A percentile compares a stretch with the other conserved stretches of the same genome.
Conservation (phyloP, 495 filamentous ascomycete species). For the Neurospora cerealis region DNA sequence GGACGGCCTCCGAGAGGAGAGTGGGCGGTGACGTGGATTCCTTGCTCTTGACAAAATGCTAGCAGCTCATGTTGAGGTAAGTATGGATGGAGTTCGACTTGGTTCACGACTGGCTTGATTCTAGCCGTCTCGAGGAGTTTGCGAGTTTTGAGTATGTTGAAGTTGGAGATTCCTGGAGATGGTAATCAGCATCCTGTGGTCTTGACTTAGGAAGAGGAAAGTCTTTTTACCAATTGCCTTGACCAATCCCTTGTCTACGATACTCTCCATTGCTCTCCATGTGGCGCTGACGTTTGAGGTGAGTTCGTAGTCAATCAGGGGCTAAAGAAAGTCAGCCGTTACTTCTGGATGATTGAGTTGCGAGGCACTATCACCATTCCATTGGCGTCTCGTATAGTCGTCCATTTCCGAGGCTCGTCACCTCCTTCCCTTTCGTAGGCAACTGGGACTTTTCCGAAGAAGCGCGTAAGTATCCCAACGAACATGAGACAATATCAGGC, state of each 20-base stretch:
- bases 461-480: neutral
- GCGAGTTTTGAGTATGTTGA: slow-evolving; percentile 24
- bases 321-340: neutral
- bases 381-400: slow-evolving; percentile 26
- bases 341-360: neutral
- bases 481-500: neutral
- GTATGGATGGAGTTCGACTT: slow-evolving; percentile 32
- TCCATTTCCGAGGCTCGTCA: slow-evolving; percentile 12
- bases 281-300: slow-evolving; percentile 21
- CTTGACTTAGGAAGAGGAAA: neutral
- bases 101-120: slow-evolving; percentile 28
- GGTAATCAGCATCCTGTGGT: neutral
- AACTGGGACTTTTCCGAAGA: slow-evolving; percentile 18
- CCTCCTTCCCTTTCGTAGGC: slow-evolving; percentile 22
- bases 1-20: slow-evolving; percentile 44
- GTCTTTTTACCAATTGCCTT: slow-evolving; percentile 22
- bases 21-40: slow-evolving; percentile 58
- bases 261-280: slow-evolving; percentile 29
- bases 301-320: slow-evolving; percentile 23
- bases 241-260: slow-evolving; percentile 22
- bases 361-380: slow-evolving; percentile 12
- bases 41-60: slow-evolving; percentile 38
- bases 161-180: slow-evolving; percentile 27
- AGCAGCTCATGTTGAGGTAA: slow-evolving; percentile 40
- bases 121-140: slow-evolving; percentile 19